These are phyloP conservation scores for Spergularia bocconei DNA, from an alignment of 148 eudicot species.

Conservation along the genomic window DNA sequence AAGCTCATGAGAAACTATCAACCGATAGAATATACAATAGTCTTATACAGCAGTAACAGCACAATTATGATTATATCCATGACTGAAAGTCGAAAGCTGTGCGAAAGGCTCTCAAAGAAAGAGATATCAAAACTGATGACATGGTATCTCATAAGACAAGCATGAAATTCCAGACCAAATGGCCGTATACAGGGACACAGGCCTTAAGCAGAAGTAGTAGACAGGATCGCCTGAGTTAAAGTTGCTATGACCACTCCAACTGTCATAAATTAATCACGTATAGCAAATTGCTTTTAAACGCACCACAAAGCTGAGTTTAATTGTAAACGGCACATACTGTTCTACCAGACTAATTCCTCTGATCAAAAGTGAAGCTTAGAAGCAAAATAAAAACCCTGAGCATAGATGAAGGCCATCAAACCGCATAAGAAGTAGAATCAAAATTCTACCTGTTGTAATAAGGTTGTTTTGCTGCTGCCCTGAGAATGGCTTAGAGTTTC, in stretches of 20 bases:
- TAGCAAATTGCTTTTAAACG: too few species aligned
- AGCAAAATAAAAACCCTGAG: neutral
- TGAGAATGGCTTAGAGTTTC: constrained; percentile 72
- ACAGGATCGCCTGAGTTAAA: too few species aligned
- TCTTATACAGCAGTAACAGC: neutral
- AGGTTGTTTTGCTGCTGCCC: constrained; percentile 77
- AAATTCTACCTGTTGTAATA: constrained; percentile 73
- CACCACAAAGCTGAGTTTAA: too few species aligned
- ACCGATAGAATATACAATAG: neutral
- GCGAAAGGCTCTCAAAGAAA: neutral
- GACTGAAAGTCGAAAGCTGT: neutral
- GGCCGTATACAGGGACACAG: too few species aligned
- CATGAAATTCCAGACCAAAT: neutral
- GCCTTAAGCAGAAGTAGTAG: too few species aligned
- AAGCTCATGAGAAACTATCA: neutral
- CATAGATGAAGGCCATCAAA: neutral
- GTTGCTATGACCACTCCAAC: too few species aligned
- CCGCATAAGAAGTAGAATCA: neutral
- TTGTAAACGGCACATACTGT: neutral
- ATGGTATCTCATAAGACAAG: neutral
- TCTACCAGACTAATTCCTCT: neutral
- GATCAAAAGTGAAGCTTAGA: neutral
- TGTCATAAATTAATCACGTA: too few species aligned
- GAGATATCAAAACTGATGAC: neutral
- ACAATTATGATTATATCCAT: neutral